Evolutionary conservation across 129 eudicot genomes (phyloP).

Genomic region (Arctium minus): DNA sequence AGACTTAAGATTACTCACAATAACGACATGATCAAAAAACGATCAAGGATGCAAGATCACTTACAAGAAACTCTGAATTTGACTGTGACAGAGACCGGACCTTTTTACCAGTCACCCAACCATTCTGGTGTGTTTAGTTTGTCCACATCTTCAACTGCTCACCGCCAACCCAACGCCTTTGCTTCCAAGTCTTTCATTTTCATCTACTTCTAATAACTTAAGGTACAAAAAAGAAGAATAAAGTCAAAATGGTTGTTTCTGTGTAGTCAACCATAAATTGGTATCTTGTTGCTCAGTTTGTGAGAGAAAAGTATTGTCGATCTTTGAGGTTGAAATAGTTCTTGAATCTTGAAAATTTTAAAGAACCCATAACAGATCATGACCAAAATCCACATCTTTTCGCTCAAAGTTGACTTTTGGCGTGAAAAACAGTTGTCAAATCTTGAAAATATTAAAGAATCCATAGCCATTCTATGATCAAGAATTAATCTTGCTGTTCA

Average conservation of each 20-base stretch:
- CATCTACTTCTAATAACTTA: slow-evolving; percentile 88
- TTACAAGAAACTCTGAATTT: too few species aligned
- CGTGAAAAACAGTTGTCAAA: background rate
- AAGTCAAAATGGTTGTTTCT: background rate
- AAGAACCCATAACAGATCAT: background rate
- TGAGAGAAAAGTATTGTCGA: too few species aligned
- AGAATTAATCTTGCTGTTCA: background rate
- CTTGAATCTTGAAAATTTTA: background rate
- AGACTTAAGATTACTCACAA: too few species aligned
- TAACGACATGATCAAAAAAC: too few species aligned
- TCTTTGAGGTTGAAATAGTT: background rate
- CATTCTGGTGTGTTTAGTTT: slow-evolving; percentile 82
- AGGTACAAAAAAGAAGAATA: slow-evolving; percentile 17
- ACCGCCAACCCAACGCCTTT: slow-evolving; percentile 56
- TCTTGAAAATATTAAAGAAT: background rate
- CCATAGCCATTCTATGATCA: background rate
- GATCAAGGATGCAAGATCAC: too few species aligned
- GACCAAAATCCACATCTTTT: background rate
- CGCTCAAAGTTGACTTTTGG: background rate
- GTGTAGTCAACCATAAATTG: background rate
- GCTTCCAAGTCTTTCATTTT: slow-evolving; percentile 79
- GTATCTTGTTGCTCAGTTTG: background rate
- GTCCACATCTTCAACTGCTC: too few species aligned
- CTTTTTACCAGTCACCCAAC: slow-evolving; percentile 92
- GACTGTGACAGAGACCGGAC: too few species aligned